Evolutionary conservation across 352 stramenopile genomes (phyloP), one percentile per base, ranked within the genome.

Genomic region (Globisporangium mamillatum): DNA sequence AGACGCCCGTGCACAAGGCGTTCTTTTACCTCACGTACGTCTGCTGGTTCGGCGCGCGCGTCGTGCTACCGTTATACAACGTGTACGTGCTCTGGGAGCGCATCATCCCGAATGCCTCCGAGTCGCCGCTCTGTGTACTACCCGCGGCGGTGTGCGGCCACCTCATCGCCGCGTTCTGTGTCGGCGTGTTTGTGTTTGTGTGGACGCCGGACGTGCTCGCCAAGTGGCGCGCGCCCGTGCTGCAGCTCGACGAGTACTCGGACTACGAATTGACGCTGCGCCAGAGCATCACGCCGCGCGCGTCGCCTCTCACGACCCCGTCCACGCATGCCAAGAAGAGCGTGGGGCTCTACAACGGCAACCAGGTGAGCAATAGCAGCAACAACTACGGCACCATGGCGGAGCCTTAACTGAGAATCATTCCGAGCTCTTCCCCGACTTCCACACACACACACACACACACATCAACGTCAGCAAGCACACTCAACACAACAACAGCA

Each of bases 121-220:
- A 73, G 3, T 68, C 69, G 4, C 80, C 80, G 2, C 36, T 93
- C n/a, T 95, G 88, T 67, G 80, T 87, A 0, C 66, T 92, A 10
- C 88, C 88, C 0, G 76, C 85, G 16, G 78, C 80, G 41, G 68
- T 95, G 29, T 93, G 88, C 60, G 88, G 86, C 64, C 88, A 95
- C 65, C 70, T 95, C 72, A 95, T 95, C 56, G 79, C 80, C 14
- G 75, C 79, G 25, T 95, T 95, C 60, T 95, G 88, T 65, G 75
- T 95, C 29, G 86, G 85, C 22, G 85, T 93, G 1, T 93, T 95
- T 61, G 66, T 93, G 32, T 92, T 93, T 61, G 84, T 93, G 9
- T 93, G 86, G 84, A 95, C 88, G 6, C 88, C 88, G 9, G 88
- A 92, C 41, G 76, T 93, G 63, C 60, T 93, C n/a, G 83, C 83